These are phyloP conservation scores for Geranium brycei DNA, from an alignment of 345 rosid species.

Conservation along the genomic window DNA sequence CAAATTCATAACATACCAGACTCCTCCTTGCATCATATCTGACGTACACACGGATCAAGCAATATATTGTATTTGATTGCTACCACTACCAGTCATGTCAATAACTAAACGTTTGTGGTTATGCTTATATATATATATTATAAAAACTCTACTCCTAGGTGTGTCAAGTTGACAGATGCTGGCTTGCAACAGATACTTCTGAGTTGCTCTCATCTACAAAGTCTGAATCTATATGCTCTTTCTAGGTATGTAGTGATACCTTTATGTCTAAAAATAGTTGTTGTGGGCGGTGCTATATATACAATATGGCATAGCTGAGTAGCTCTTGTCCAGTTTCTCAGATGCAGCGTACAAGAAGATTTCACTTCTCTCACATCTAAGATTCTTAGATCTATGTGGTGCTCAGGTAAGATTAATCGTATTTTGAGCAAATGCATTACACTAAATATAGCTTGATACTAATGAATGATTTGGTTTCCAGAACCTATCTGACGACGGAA, in stretches of 20 bases:
- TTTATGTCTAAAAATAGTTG: not conserved
- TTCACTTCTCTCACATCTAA: slow-evolving; percentile 39
- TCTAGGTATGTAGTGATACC: slow-evolving; percentile 36
- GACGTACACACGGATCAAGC: too few relatives aligned
- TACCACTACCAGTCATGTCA: too few relatives aligned
- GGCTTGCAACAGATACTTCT: slow-evolving; percentile 55
- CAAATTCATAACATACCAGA: too few relatives aligned
- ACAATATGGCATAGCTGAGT: slow-evolving; percentile 6
- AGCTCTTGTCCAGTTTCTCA: slow-evolving; percentile 44
- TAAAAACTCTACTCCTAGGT: slow-evolving; percentile 26
- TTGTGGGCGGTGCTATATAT: not conserved
- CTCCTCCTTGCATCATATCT: too few relatives aligned
- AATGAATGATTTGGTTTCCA: slow-evolving; percentile 20
- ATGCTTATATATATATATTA: too few relatives aligned
- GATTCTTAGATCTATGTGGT: slow-evolving; percentile 82
- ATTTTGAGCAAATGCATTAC: not conserved
- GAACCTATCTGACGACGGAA: slow-evolving; percentile 82
- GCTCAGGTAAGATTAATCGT: slow-evolving; percentile 55
- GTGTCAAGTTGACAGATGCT: slow-evolving; percentile 68
- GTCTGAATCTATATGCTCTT: slow-evolving; percentile 82
- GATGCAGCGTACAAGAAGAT: slow-evolving; percentile 63
- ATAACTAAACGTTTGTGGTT: too few relatives aligned
- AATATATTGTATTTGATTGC: too few relatives aligned
- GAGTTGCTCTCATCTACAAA: slow-evolving; percentile 49
- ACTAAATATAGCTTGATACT: too few relatives aligned